Conservation (phyloP, 129 eudicot species). For the Centella asiatica region DNA sequence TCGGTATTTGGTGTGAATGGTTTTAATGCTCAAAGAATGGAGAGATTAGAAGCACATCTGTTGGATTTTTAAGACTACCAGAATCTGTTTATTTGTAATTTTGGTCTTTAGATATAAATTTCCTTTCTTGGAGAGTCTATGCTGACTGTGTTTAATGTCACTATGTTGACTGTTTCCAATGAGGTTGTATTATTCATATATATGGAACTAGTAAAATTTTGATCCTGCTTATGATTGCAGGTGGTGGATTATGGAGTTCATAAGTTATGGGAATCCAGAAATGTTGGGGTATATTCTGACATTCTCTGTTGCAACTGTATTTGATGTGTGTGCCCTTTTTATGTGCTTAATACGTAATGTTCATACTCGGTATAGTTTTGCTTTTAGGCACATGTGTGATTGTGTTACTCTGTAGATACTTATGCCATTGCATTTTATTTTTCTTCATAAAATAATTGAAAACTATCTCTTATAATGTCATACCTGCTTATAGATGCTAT, state of each 20-base stretch:
- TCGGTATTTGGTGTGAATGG: too few species aligned
- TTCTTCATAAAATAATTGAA: too few species aligned
- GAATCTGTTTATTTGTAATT: too few species aligned
- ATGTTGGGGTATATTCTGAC: conserved; percentile 52
- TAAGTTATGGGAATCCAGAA: conserved; percentile 61
- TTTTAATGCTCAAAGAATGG: too few species aligned
- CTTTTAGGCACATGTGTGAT: too few species aligned
- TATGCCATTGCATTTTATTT: too few species aligned
- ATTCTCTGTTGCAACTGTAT: neutral
- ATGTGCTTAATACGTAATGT: neutral
- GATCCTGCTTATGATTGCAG: conserved; percentile 25
- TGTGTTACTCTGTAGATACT: too few species aligned
- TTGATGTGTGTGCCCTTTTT: neutral
- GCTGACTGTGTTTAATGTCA: neutral
- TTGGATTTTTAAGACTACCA: neutral
- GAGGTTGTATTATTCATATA: neutral
- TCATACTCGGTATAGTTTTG: neutral
- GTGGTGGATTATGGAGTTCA: conserved; percentile 78
- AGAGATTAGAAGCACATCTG: too few species aligned
- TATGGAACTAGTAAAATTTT: neutral
- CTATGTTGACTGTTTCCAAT: neutral
- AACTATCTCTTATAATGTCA: neutral
- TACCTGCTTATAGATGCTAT: neutral
- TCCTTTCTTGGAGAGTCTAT: neutral
- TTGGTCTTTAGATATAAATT: too few species aligned